A percentile compares a stretch with the other conserved stretches of the same genome.
Conservation (phyloP, 2,329 filamentous ascomycete species). For the Ilyonectria mors-panacis region DNA sequence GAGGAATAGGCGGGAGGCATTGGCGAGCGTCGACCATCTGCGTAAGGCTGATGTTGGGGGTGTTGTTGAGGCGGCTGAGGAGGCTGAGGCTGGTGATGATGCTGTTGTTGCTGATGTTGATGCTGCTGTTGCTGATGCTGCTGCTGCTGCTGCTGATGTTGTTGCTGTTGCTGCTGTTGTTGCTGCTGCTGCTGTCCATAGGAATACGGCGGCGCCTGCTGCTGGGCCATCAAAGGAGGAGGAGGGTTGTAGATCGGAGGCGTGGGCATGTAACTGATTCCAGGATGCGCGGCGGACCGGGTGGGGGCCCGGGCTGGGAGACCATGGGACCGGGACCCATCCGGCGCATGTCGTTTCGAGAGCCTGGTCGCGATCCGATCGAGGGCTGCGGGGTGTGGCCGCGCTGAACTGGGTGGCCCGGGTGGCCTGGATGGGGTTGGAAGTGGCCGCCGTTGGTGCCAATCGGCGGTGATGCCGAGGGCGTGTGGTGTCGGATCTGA, state of each 20-base stretch:
- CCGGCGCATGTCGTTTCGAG: conserved; percentile 83
- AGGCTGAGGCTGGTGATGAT: conserved; percentile 47
- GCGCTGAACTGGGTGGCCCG: conserved; percentile 64
- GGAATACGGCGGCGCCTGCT: conserved; percentile 28
- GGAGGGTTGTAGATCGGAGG: conserved; percentile 84
- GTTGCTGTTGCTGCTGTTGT: conserved; percentile 29
- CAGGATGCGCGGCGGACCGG: conserved; percentile 65
- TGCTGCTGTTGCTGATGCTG: not conserved
- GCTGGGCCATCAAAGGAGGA: conserved; percentile 52
- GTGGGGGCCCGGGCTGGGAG: conserved; percentile 70
- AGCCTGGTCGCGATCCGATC: conserved; percentile 77
- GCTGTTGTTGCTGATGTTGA: conserved; percentile 38
- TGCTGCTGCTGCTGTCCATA: conserved; percentile 3
- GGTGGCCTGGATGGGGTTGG: conserved; percentile 59
- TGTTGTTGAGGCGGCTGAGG: conserved; percentile 57
- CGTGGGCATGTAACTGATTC: conserved; percentile 88
- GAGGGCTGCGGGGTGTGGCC: conserved; percentile 86
- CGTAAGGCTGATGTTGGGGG: conserved; percentile 76
- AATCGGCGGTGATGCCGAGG: conserved; percentile 91
- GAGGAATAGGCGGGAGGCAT: conserved; percentile 78
- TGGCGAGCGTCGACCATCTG: conserved; percentile 82
- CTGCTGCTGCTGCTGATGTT: not conserved
- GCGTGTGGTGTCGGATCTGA: conserved; percentile 85
- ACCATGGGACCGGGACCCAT: conserved; percentile 82
- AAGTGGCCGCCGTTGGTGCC: conserved; percentile 79